Evolutionary conservation across 179 eudicot species (phyloP), one percentile per base, ranked within the genome.

Genomic region (Sideroxylon spinosum): DNA sequence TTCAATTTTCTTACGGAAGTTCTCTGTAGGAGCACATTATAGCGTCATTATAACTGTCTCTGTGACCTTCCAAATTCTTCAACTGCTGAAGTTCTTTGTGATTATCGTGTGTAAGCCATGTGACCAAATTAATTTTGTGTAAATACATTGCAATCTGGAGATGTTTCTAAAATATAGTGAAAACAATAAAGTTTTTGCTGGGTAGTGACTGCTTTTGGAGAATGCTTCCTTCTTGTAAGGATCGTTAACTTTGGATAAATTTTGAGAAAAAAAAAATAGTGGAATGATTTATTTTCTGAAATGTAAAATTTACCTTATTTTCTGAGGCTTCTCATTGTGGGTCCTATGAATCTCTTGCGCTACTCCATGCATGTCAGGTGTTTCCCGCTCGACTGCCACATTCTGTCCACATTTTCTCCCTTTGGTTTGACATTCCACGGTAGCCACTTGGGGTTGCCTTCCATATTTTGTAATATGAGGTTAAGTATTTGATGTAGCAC

Each of bases 381-480:
- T 59, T 29, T 48, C 52, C 53, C 25, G 2, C 75, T 44, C 56
- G 74, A 52, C 59, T 52, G 16, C 32, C 1, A 53, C 46, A 7
- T 53, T 71, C 46, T 53, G 23, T 32, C 59, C 75, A 26, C 19
- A 73, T 9, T 25, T 49, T 13, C n/a, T 11, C 20, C 13, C 55
- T 13, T 20, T 59, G 60, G 48, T 59, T 9, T 78, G 67, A 17
- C 20, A n/a, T 59, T 70, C 66, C 56, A 57, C 8, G 29, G 48
- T 74, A 25, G 20, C 68, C 71, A 63, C 25, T 71, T 55, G 22
- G 44, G 52, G 20, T 55, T 61, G 20, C 52, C 76, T 1, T 29
- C 67, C 71, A 26, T 69, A 32, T 71, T 71, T 28, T 71, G 61
- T 73, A 28, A 19, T 64, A 56, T 22, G 44, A 71, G 52, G 32